Evolutionary conservation across 148 eudicot species (phyloP).

Genomic region (Vaccinium myrtillus): DNA sequence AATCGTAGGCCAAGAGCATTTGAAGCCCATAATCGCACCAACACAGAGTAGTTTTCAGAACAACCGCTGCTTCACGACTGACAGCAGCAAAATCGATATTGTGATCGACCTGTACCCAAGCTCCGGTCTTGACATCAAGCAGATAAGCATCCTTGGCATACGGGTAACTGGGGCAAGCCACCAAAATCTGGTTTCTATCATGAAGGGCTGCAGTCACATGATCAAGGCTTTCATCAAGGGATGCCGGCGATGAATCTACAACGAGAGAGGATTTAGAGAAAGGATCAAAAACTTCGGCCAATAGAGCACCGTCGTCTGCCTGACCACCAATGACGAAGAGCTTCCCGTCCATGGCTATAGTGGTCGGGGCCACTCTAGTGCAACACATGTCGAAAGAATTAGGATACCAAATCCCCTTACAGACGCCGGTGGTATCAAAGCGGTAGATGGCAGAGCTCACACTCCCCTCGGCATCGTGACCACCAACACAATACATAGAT

Average conservation of each 20-base stretch:
- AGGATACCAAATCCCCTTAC: too few relatives aligned
- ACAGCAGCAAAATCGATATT: background rate
- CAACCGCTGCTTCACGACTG: background rate
- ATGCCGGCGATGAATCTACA: too few relatives aligned
- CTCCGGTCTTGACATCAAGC: background rate
- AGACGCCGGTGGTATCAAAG: too few relatives aligned
- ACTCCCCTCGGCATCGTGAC: too few relatives aligned
- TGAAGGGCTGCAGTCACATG: background rate
- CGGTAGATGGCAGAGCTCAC: too few relatives aligned
- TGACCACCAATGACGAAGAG: too few relatives aligned
- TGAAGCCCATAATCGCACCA: background rate
- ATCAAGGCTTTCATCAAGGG: background rate
- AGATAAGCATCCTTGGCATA: background rate
- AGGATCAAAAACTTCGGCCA: too few relatives aligned
- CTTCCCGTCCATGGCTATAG: too few relatives aligned
- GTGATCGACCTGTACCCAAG: background rate
- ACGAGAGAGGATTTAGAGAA: background rate
- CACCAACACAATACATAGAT: too few relatives aligned
- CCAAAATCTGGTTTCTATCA: background rate
- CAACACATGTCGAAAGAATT: too few relatives aligned
- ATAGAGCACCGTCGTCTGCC: too few relatives aligned
- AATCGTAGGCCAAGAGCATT: background rate
- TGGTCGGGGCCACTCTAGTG: too few relatives aligned
- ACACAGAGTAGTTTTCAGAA: background rate
- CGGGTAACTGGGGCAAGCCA: background rate